Evolutionary conservation across 176 grass and related monocot genomes (phyloP), one percentile per base, ranked within the genome.

Genomic region (Ensete ventricosum): DNA sequence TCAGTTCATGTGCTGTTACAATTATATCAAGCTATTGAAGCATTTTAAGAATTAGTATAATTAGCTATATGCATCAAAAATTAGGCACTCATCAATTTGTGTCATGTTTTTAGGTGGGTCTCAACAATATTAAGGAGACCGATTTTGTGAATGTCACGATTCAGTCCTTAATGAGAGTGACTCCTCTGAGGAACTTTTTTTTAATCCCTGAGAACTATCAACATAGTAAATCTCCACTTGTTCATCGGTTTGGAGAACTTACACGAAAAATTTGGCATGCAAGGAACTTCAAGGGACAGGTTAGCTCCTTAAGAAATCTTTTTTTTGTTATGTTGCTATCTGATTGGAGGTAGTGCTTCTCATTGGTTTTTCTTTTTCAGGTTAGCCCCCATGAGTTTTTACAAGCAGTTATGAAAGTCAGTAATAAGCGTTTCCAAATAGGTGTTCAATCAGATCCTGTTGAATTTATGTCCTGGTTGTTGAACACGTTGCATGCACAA

Each of bases 51-150:
- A 60, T 21, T 54, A 14, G 52, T 55, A 24, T 25, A 43, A 16
- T 73, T 73, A 26, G 10, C 9, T 20, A 14, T 50, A 69, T 0
- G 17, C 48, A 69, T 48, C 12, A 43, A 60, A 75, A 49, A 48
- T 58, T 23, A 43, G 17, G 14, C 48, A 55, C 86, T 17, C 3
- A 2, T 81, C 29, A 52, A 73, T 10, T 80, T 53, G 23, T 78
- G 54, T n/a, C 20, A 19, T 75, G 75, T 84, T 82, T 81, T 81
- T 69, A 98, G 95, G 88, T 98, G 76, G 95, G 95, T 93, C 95
- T 98, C 81, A 98, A 98, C 79, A 98, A 98, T 80, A 98, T 98
- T 51, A 91, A 98, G 82, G 95, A 98, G 82, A 98, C 95, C 43
- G 95, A 98, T 65, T 98, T 98, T 84, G 81, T 98, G 69, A 98